Base-by-base conservation (phyloP, 768 basidiomycete genomes). In the Serpula lacrymans region DNA sequence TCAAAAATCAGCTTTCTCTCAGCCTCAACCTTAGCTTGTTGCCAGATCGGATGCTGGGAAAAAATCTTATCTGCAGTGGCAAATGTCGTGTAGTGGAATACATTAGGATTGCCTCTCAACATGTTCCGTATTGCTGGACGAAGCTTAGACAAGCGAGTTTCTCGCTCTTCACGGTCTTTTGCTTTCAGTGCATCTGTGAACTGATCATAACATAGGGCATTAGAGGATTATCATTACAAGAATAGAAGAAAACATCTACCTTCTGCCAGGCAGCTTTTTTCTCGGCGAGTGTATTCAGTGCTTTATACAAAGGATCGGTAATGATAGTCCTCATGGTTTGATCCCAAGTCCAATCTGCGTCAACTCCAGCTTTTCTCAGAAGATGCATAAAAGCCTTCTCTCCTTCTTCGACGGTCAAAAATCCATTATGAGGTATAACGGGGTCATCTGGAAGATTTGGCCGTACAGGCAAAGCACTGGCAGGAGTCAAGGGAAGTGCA, bases 321-420 rank as follows among this genome's bases (percentile, higher is more conserved):
- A 99, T 95, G 63, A 96, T 92, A 53, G 90, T 87, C 58, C 94
- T 79, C 89, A 98, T 96, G 38, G 93, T 92, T 68, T 89, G 83
- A 62, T 99, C 96, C 96, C 96, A 99, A 25, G 91, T 91, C 88
- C 90, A 97, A 48, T 76, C 83, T 32, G 86, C 82, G 63, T 91
- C 89, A 30, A 98, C 87, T 23, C 89, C 89, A 33, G 88, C 85
- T 65, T 90, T 91, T 52, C 84, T 77, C 51, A 99, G 65, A 42
- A 99, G 69, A 67, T 88, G 88, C 55, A 82, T 80, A 62, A 99
- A 99, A 10, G 94, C 96, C 57, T 88, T 88, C 62, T 96, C 93
- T 16, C 91, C 93, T 53, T 96, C 91, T 53, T 90, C 88, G 9
- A 81, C 63, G 5, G 88, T 95, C 32, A 75, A 51, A 53, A 94